phyloP scores from a whole-genome alignment of 1,139 yeast species.

The Taiozyma sp. region DNA sequence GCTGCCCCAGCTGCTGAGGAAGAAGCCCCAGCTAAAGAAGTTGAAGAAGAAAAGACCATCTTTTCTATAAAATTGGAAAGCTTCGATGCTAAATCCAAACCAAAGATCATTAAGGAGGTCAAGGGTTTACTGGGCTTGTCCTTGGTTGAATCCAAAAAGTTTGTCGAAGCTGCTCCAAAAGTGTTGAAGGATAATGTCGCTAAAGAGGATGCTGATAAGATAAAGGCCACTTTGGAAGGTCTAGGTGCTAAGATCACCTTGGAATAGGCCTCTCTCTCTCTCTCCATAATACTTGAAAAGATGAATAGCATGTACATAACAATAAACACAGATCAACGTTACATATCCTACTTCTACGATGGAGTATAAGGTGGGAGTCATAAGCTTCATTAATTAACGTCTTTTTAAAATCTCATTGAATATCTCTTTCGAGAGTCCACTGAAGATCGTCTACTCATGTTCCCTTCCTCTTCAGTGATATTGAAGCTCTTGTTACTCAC shows the following conservation, averaged over 20 bases:
- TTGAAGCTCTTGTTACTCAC: background rate
- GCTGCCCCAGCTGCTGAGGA: constrained; percentile 70
- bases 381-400: background rate
- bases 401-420: constrained; percentile 18
- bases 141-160: constrained; percentile 93
- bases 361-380: too few relatives aligned
- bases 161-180: constrained; percentile 97
- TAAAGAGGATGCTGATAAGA: constrained; percentile 69
- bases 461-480: background rate
- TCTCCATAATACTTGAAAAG: background rate
- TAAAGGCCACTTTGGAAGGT: constrained; percentile 87
- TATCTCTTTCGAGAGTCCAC: constrained; percentile 12
- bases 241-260: constrained; percentile 89
- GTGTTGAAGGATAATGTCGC: constrained; percentile 58
- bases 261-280: constrained; percentile 43
- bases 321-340: background rate
- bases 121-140: constrained; percentile 88
- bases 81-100: constrained; percentile 92
- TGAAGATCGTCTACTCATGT: background rate
- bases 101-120: constrained; percentile 96
- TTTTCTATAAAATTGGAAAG: constrained; percentile 89
- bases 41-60: constrained; percentile 87
- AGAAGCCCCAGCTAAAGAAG: constrained; percentile 73
- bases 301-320: constrained; percentile 3
- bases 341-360: background rate